Evolutionary conservation across 768 basidiomycete genomes (phyloP).

Genomic region (Omphalotus guepiniiformis): DNA sequence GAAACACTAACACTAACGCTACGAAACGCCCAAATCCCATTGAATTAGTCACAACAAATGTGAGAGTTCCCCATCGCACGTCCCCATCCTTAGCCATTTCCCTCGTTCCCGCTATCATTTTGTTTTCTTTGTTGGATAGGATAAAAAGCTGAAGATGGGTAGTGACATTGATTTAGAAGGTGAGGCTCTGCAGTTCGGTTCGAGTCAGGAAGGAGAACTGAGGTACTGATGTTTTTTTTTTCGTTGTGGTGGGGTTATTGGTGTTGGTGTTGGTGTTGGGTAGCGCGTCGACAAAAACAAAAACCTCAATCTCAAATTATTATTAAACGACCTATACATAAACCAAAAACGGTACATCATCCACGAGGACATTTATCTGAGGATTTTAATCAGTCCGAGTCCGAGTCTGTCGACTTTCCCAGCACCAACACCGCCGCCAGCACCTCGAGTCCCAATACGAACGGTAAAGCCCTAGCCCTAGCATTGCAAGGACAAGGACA

Average conservation of each 20-base stretch:
- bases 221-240: not conserved
- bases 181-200: slow-evolving; percentile 21
- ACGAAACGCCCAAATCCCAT: not conserved
- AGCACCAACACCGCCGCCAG: slow-evolving; percentile 13
- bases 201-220: no score
- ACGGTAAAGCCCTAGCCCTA: slow-evolving; percentile 17
- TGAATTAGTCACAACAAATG: slow-evolving; percentile 40
- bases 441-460: slow-evolving; percentile 3
- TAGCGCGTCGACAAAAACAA: slow-evolving; percentile 37
- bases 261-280: no score
- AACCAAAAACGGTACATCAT: slow-evolving; percentile 24
- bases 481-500: not conserved
- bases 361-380: slow-evolving; percentile 48
- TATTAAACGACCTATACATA: slow-evolving; percentile 52
- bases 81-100: slow-evolving; percentile 42
- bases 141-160: slow-evolving; percentile 42
- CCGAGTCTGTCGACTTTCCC: slow-evolving; percentile 8
- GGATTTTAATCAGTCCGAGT: slow-evolving; percentile 27
- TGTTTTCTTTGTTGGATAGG: slow-evolving; percentile 55
- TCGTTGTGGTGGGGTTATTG: slow-evolving; percentile 1
- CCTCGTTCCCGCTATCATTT: slow-evolving; percentile 61
- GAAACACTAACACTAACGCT: slow-evolving; percentile 12
- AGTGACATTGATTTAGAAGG: slow-evolving; percentile 37
- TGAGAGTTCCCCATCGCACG: slow-evolving; percentile 50
- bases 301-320: slow-evolving; percentile 60